Evolutionary conservation across 768 basidiomycete species (phyloP).

Genomic region (Xanthoconium stramineum): DNA sequence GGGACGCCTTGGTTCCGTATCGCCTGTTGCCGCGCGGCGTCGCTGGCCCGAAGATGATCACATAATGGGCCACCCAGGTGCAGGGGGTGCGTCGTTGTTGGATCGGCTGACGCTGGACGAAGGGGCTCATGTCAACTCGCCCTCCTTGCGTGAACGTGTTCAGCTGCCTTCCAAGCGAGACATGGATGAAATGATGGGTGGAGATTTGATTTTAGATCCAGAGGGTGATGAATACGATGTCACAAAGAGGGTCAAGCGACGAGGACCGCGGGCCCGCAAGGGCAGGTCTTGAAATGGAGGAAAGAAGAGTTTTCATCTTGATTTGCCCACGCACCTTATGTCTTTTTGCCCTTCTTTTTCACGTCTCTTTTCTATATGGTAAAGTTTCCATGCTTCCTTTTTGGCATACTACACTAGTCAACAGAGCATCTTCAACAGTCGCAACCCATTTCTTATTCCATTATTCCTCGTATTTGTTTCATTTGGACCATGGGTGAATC

Average conservation of each 20-base stretch:
- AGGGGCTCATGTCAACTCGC: slow-evolving; percentile 7
- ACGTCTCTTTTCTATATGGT: background rate
- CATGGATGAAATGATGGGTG: slow-evolving; percentile 26
- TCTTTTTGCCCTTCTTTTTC: background rate
- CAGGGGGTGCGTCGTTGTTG: slow-evolving; percentile 34
- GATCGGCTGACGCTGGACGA: slow-evolving; percentile 35
- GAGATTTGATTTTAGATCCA: slow-evolving; percentile 8
- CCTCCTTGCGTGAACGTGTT: slow-evolving; percentile 38
- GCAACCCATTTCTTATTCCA: slow-evolving; percentile 12
- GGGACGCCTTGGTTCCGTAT: slow-evolving; percentile 4
- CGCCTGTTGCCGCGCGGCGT: slow-evolving; percentile 15
- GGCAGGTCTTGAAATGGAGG: slow-evolving; percentile 13
- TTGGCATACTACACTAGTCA: slow-evolving; percentile 1
- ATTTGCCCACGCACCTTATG: background rate
- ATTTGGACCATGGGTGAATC: slow-evolving; percentile 5
- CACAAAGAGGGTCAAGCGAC: slow-evolving; percentile 21
- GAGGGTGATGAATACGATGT: slow-evolving; percentile 26
- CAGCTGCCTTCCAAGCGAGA: slow-evolving; percentile 34
- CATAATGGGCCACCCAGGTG: background rate
- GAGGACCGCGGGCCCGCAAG: slow-evolving; percentile 21
- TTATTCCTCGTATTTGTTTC: slow-evolving; percentile 21
- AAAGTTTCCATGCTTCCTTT: background rate
- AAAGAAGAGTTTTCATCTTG: background rate
- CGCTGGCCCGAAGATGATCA: slow-evolving; percentile 17
- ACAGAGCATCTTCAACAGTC: background rate